Evolutionary conservation across 208 protist species (phyloP).

Genomic region (Crithidia expoeki): DNA sequence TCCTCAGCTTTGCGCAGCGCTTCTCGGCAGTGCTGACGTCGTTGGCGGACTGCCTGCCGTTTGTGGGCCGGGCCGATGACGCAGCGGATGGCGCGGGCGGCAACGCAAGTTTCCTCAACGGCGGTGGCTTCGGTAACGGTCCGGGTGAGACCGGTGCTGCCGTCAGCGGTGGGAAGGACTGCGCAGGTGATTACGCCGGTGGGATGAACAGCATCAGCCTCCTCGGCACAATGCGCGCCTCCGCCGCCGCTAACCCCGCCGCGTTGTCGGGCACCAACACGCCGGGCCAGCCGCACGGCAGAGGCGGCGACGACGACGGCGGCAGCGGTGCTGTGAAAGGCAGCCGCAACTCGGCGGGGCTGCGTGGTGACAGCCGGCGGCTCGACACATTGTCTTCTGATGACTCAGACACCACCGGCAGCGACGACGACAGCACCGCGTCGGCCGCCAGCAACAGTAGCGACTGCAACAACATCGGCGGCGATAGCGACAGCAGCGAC

Average conservation of each 20-base stretch:
- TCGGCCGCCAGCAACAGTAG: slow-evolving; percentile 21
- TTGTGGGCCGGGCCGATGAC: slow-evolving; percentile 17
- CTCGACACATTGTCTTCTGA: too few species aligned
- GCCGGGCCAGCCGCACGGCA: neutral
- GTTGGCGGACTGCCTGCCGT: slow-evolving; percentile 41
- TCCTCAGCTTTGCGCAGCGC: slow-evolving; percentile 68
- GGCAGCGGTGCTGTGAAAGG: neutral
- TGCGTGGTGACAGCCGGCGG: slow-evolving; percentile 1
- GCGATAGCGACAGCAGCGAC: neutral
- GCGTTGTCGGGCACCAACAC: neutral
- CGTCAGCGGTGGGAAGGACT: neutral
- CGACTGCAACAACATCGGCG: neutral
- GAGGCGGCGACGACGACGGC: neutral
- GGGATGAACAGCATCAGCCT: neutral
- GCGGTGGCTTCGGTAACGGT: neutral
- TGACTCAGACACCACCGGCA: neutral
- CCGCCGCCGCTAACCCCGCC: neutral
- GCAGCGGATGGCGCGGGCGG: neutral
- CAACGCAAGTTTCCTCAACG: neutral
- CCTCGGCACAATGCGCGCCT: neutral
- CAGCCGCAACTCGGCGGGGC: neutral
- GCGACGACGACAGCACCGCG: slow-evolving; percentile 12
- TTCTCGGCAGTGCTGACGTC: slow-evolving; percentile 63
- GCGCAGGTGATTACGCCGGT: neutral
- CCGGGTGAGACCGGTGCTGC: neutral